Base-by-base conservation (phyloP, 441 rosid species). In the Pelargonium australe region DNA sequence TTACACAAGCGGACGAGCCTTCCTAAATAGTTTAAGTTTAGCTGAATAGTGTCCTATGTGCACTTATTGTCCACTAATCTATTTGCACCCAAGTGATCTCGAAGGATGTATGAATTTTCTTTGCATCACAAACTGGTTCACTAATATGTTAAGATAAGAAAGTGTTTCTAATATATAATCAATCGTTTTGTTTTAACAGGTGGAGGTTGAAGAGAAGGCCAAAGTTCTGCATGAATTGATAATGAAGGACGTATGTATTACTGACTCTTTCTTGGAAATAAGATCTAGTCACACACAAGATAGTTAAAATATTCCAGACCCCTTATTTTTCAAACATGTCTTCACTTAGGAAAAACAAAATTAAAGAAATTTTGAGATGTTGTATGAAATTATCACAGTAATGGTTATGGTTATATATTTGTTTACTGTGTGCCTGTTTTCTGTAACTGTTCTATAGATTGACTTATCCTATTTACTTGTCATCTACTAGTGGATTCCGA, bases 171-270 rank as follows among this genome's bases (percentile, higher is more conserved):
- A 53, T 53, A 53, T 53, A 14, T 14, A 14, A 53, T 53, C 60
- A 5, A 53, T 53, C 19, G 43, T 64, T 13, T 20, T 76, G 41
- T 20, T 23, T 23, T 79, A 70, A 53, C 72, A 85, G 87, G 79
- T 62, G 60, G 83, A 83, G 60, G 80, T 85, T 45, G 81, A 65
- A 64, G 68, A 77, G 69, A 85, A 79, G 80, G 89, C 89, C 4
- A 78, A 62, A 77, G 34, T 58, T 76, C 75, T 85, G 65, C 89
- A 83, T 69, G 85, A 77, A 69, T 79, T 81, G 70, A 70, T 82
- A 72, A 85, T 78, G 20, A 74, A 75, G 61, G 78, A 83, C 68
- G 89, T 83, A 78, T 61, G 87, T 65, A 57, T 58, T 31, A 12
- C 44, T 61, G 11, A 41, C 49, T 16, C 40, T 20, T 28, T 62